Base-by-base conservation (phyloP, 2,329 filamentous ascomycete species). In the Aspergillus proliferans region DNA sequence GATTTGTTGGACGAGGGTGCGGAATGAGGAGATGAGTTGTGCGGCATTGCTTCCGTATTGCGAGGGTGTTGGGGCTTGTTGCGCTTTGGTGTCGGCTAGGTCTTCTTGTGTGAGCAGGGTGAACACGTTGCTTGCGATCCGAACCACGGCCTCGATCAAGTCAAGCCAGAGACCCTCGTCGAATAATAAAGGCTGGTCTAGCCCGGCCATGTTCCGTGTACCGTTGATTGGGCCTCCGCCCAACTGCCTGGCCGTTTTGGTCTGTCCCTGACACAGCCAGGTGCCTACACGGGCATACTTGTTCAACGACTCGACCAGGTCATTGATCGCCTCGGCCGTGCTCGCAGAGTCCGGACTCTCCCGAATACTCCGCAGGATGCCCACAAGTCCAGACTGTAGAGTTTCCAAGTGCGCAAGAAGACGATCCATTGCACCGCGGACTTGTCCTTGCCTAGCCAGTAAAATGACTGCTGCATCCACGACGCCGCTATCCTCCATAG, bases 261-360 rank as follows among this genome's bases (percentile, higher is more conserved):
- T 88, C 64, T 95, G 89, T 1, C 86, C 83, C 68, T 94, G 88
- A 59, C 93, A 97, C 10, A 98, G 76, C 93, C 93, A 98, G 45
- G 95, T 92, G 12, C 94, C 93, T 1, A 98, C 88, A 55, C 90
- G 85, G 1, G 86, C 83, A 69, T 95, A 97, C 65, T 95, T 96
- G 52, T 94, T 85, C 15, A 98, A 73, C 0, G 86, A 84, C 49
- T 83, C 80, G 3, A 95, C 76, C 1, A 95, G 76, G 49, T 91
- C 86, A 48, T 86, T 81, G 0, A 86, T 82, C 0, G 86, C 81
- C 53, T 85, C 81, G 51, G 83, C 80, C 2, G 84, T 77, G 43
- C 77, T 79, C 1, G 73, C 69, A 1, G 77, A 72, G 48, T 85
- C 79, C 1, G 76, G 76, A 24, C 79, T 78, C 1, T 83, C 77